These are phyloP conservation scores for Theobroma cacao DNA, from an alignment of 345 rosid species.

Conservation along the genomic window DNA sequence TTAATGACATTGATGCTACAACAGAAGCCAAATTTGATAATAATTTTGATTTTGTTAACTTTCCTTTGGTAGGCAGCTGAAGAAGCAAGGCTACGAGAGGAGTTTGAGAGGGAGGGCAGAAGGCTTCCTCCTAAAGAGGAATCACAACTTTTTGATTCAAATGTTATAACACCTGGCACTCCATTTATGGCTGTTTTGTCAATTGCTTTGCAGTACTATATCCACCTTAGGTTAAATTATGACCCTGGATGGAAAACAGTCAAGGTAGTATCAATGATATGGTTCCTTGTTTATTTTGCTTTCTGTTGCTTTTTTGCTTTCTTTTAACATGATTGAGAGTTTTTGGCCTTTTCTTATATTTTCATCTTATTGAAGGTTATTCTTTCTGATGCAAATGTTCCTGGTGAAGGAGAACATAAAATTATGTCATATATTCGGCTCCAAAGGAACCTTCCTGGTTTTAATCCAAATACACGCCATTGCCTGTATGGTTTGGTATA, in stretches of 20 bases:
- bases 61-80: slow-evolving; percentile 65
- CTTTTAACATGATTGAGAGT: neutral
- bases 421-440: slow-evolving; percentile 87
- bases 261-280: slow-evolving; percentile 48
- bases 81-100: slow-evolving; percentile 73
- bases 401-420: slow-evolving; percentile 99
- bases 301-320: neutral
- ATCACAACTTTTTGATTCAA: slow-evolving; percentile 74
- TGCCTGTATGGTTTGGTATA: slow-evolving; percentile 97
- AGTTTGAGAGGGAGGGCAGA: slow-evolving; percentile 85
- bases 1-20: neutral
- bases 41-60: neutral
- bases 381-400: slow-evolving; percentile 98
- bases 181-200: slow-evolving; percentile 85
- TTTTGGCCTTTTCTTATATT: slow-evolving; percentile 20
- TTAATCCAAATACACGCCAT: slow-evolving; percentile 85
- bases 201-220: slow-evolving; percentile 78
- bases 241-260: slow-evolving; percentile 96
- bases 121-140: slow-evolving; percentile 71
- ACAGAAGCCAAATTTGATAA: slow-evolving; percentile 3
- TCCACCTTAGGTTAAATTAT: slow-evolving; percentile 75
- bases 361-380: slow-evolving; percentile 65
- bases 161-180: slow-evolving; percentile 97
- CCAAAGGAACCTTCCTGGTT: slow-evolving; percentile 87
- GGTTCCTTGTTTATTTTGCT: neutral